phyloP scores from a whole-genome alignment of 345 rosid species.

The Nasturtium officinale region DNA sequence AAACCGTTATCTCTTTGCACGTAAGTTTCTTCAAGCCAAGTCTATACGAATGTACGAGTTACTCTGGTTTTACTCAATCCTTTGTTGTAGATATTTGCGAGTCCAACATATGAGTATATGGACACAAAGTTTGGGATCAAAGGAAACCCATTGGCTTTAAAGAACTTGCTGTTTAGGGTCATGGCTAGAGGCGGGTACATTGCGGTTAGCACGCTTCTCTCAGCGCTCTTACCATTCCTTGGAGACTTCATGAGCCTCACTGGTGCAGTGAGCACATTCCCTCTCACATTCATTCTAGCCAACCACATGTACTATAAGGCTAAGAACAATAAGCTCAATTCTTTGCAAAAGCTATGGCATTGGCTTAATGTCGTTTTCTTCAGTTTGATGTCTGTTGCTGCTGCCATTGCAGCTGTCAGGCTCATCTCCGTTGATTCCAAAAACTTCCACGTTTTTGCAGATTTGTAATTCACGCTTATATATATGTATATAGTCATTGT shows the following conservation, averaged over 20 bases:
- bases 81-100: conserved; percentile 73
- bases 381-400: conserved; percentile 64
- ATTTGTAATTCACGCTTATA: conserved; percentile 45
- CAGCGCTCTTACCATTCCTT: conserved; percentile 84
- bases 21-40: conserved; percentile 44
- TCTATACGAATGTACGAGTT: not conserved
- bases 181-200: conserved; percentile 79
- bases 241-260: conserved; percentile 94
- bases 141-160: conserved; percentile 61
- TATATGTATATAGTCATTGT: conserved; percentile 26
- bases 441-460: conserved; percentile 81
- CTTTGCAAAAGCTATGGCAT: conserved; percentile 71
- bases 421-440: conserved; percentile 80
- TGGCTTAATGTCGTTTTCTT: conserved; percentile 80
- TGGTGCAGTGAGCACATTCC: conserved; percentile 90
- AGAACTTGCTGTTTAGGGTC: conserved; percentile 64
- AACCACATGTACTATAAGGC: conserved; percentile 85
- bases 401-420: conserved; percentile 70
- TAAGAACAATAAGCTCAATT: conserved; percentile 50
- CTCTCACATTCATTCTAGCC: conserved; percentile 89
- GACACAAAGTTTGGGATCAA: conserved; percentile 77
- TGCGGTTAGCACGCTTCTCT: conserved; percentile 62
- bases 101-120: conserved; percentile 87
- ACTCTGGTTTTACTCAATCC: not conserved
- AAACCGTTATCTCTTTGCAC: conserved; percentile 80